Evolutionary conservation across 148 eudicot genomes (phyloP), one percentile per base, ranked within the genome.

Genomic region (Fallopia convolvulus): DNA sequence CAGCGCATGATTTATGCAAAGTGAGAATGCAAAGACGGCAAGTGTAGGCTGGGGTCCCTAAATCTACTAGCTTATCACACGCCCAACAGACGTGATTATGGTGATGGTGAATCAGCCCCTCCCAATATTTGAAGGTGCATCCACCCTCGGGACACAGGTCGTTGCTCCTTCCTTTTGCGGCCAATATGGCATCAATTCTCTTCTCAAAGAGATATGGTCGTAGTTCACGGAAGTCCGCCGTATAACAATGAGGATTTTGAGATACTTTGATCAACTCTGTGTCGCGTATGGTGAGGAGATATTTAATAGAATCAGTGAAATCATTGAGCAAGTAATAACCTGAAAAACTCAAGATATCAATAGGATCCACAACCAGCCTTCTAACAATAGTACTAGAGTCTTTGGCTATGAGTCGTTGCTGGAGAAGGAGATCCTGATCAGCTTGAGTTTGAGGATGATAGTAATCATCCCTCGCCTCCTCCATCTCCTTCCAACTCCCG

Each of bases 1-100:
- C 70, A 5, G 70, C 70, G 39, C 70, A 63, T 63, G 70, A 32
- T 63, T 63, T 63, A 63, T 63, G 70, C 70, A 63, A 26, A 63
- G 39, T 32, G 4, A 30, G 39, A 40, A 30, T 63, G 13, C 70
- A 63, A 26, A 26, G 30, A 63, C 8, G 30, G 30, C 70, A 63
- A 7, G 70, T 23, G 39, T 63, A 63, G 39, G 17, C 39, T 2
- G 36, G 39, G 17, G 47, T 8, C 11, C 10, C 10, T 6, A 9
- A 44, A 44, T 6, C 10, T 44, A 63, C 39, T 30, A 2, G 33
- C 70, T 63, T 13, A 11, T 63, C 70, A 63, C 70, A 63, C 30
- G 11, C 70, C 15, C 70, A 15, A 32, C 70, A 58, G 7, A 58
- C 30, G 2, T 8, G 10, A 30, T 7, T 2, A 58, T 58, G 26